Conservation (phyloP, 106 monocot genomes). For the Dactylorhiza incarnata region DNA sequence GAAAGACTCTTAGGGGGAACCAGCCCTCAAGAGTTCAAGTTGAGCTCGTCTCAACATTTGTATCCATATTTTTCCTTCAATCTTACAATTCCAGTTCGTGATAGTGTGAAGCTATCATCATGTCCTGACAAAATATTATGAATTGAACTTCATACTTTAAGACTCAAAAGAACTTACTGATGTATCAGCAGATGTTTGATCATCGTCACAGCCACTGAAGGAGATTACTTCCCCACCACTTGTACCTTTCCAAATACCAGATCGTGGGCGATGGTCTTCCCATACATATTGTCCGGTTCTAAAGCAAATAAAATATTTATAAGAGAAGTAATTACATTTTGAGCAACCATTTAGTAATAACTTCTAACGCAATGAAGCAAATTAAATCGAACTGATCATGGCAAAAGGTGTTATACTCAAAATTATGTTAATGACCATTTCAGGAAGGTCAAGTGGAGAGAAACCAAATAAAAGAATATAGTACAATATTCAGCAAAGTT, state of each 20-base stretch:
- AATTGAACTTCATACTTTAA: background rate
- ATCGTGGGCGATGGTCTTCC: slow-evolving; percentile 92
- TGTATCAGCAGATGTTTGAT: slow-evolving; percentile 93
- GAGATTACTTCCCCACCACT: slow-evolving; percentile 82
- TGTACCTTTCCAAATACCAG: slow-evolving; percentile 79
- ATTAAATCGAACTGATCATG: background rate
- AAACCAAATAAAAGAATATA: background rate
- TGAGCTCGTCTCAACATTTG: too few relatives aligned
- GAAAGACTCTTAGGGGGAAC: too few relatives aligned
- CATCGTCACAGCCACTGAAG: slow-evolving; percentile 92
- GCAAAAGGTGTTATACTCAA: background rate
- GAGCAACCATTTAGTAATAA: background rate
- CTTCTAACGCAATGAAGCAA: background rate
- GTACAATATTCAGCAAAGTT: background rate
- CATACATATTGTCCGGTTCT: slow-evolving; percentile 82
- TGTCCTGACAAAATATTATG: slow-evolving; percentile 1
- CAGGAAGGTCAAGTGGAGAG: background rate
- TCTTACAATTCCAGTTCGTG: too few relatives aligned
- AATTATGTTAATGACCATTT: background rate
- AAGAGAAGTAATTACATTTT: background rate
- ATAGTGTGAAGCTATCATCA: background rate
- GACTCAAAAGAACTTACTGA: slow-evolving; percentile 37
- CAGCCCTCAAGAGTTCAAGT: too few relatives aligned
- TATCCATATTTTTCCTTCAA: too few relatives aligned
- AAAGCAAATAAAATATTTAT: slow-evolving; percentile 4